Base-by-base conservation (phyloP, 345 rosid genomes). In the Eucalyptus regnans region DNA sequence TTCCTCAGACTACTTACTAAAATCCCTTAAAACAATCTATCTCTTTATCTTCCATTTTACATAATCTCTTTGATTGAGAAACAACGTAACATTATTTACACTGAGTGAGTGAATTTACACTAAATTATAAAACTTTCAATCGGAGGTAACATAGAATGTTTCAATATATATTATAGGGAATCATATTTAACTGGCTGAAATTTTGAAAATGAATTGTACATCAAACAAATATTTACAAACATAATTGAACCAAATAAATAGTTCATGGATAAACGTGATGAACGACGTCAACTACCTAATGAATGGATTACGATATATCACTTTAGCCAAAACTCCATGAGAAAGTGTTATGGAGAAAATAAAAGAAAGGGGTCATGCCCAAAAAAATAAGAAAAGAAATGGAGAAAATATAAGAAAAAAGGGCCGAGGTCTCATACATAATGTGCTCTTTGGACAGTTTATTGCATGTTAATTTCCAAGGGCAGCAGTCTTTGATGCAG, bases 51-150 rank as follows among this genome's bases (percentile, higher is more conserved):
- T 1, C 9, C 2, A 31, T 64, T 64, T 4, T n/a, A n/a, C 20
- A n/a, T 2, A n/a, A n/a, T 64, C 2, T 4, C 3, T 14, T n/a
- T n/a, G 9, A 64, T n/a, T 1, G 20, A 64, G 11, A 4, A n/a
- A 64, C 76, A 14, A 15, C 0, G 0, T 64, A 15, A 64, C 37
- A n/a, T 13, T 64, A 14, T 64, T 60, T 52, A 52, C 9, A 2
- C 20, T 8, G 25, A 20, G 23, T 52, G 29, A 4, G 37, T 64
- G 41, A 15, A n/a, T 64, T 64, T 64, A 6, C 31, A 0, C 20
- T 3, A 1, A 4, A 4, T 64, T n/a, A 29, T 1, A 0, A 62
- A 62, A 14, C 1, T n/a, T n/a, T n/a, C 10, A 14, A n/a, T 0
- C 0, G 12, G 0, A 12, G 31, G 3, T 60, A 27, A 27, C 3